Percentiles rank a stretch among this genome's conserved stretches.
Conservation (phyloP, 2,329 filamentous ascomycete species). For the Calonectria pseudoreteaudii region DNA sequence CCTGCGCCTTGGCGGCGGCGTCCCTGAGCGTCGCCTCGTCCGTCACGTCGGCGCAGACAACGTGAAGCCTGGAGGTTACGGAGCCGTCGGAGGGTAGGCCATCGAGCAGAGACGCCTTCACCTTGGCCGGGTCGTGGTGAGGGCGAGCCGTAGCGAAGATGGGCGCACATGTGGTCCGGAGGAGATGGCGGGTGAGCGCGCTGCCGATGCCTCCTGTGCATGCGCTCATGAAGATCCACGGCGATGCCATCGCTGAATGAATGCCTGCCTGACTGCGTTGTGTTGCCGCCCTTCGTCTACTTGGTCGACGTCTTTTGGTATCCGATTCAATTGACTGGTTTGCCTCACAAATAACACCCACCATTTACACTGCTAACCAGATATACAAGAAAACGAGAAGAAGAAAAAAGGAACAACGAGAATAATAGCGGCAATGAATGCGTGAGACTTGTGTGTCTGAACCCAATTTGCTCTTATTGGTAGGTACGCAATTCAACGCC, state of each 20-base stretch:
- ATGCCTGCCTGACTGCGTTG: not conserved
- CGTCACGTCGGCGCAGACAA: conserved; percentile 58
- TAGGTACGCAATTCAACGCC: not conserved
- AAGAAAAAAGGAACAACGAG: too few relatives aligned
- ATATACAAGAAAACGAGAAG: not conserved
- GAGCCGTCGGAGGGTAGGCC: conserved; percentile 39
- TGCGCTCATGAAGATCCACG: conserved; percentile 63
- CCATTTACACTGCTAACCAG: not conserved
- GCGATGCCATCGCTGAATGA: conserved; percentile 65
- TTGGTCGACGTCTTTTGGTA: not conserved
- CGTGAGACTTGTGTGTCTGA: not conserved
- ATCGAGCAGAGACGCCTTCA: conserved; percentile 50
- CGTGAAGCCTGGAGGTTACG: conserved; percentile 51
- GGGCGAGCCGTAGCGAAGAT: conserved; percentile 59
- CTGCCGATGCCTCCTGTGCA: conserved; percentile 62
- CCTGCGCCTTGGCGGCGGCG: conserved; percentile 62
- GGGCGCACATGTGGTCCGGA: conserved; percentile 59
- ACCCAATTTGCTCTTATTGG: not conserved
- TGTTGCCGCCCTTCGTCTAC: not conserved
- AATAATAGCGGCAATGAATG: not conserved
- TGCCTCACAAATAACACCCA: not conserved
- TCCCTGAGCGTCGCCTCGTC: conserved; percentile 73
- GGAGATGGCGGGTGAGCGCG: conserved; percentile 61
- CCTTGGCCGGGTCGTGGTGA: conserved; percentile 45
- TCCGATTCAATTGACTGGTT: not conserved